Evolutionary conservation across 805 yeast genomes (phyloP).

Genomic region (Ogataea nonfermentans): DNA sequence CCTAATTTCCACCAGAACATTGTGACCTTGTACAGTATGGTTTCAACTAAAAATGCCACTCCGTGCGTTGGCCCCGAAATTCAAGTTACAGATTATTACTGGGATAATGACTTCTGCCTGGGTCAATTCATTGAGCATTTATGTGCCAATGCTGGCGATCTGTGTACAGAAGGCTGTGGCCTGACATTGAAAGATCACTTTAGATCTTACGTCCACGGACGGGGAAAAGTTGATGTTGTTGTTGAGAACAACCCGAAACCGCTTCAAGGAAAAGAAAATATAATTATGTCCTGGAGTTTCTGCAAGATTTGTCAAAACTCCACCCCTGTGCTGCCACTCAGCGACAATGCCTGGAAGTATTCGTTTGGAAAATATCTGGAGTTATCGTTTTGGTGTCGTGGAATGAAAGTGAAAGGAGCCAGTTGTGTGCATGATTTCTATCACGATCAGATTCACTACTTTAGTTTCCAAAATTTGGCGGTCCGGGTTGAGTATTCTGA

Average conservation of each 20-base stretch:
- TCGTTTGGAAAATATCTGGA: slow-evolving; percentile 94
- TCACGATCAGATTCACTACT: slow-evolving; percentile 78
- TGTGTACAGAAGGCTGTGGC: slow-evolving; percentile 83
- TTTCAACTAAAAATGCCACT: slow-evolving; percentile 77
- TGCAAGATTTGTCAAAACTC: slow-evolving; percentile 76
- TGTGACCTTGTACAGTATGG: slow-evolving; percentile 75
- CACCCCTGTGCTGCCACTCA: slow-evolving; percentile 78
- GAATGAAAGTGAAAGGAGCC: slow-evolving; percentile 53
- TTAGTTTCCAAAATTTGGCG: slow-evolving; percentile 75
- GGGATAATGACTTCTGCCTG: slow-evolving; percentile 85
- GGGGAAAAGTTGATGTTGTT: slow-evolving; percentile 74
- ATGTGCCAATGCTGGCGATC: slow-evolving; percentile 60
- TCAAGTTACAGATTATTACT: slow-evolving; percentile 81
- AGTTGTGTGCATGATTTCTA: slow-evolving; percentile 80
- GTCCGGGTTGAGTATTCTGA: slow-evolving; percentile 75
- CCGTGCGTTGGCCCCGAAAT: slow-evolving; percentile 91
- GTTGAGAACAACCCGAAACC: slow-evolving; percentile 60
- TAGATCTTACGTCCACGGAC: slow-evolving; percentile 84
- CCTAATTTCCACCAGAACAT: slow-evolving; percentile 78
- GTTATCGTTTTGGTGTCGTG: slow-evolving; percentile 72
- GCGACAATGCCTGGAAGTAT: slow-evolving; percentile 82
- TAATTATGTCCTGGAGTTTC: slow-evolving; percentile 85
- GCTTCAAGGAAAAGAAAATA: slow-evolving; percentile 59
- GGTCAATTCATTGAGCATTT: slow-evolving; percentile 86
- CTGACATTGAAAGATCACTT: slow-evolving; percentile 69